These are phyloP conservation scores for Coemansia sp. DNA, from an alignment of 192 early-diverging fungal species.

Conservation along the genomic window DNA sequence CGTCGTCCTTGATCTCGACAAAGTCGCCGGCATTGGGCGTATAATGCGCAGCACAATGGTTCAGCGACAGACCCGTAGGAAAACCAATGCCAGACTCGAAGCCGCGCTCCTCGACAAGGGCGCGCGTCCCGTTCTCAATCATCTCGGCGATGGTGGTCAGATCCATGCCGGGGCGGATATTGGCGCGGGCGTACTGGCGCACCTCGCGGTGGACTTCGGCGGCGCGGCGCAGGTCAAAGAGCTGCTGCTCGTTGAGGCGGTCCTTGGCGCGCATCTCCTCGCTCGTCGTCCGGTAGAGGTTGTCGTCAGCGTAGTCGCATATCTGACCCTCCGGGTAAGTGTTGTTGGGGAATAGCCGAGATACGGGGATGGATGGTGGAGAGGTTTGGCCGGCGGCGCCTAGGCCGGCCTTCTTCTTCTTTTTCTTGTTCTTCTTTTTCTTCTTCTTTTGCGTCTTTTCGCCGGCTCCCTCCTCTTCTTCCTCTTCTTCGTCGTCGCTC, in stretches of 20 bases:
- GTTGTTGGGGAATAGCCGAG: constrained; percentile 75
- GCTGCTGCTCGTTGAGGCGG: constrained; percentile 65
- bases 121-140: constrained; percentile 94
- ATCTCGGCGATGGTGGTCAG: constrained; percentile 90
- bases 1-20: constrained; percentile 82
- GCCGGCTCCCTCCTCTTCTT: constrained; percentile 9
- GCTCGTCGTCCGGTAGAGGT: constrained; percentile 82
- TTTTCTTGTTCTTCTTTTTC: constrained; percentile 66
- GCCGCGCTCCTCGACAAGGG: constrained; percentile 83
- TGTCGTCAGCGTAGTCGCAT: constrained; percentile 85
- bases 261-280: constrained; percentile 92
- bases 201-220: constrained; percentile 97
- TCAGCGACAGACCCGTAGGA: constrained; percentile 91
- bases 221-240: constrained; percentile 80
- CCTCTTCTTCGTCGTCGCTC: constrained; percentile 11
- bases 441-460: constrained; percentile 19
- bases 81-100: constrained; percentile 88
- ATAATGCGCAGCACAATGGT: constrained; percentile 96
- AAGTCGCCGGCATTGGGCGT: constrained; percentile 97
- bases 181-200: constrained; percentile 73
- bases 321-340: constrained; percentile 83
- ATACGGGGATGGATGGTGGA: constrained; percentile 73
- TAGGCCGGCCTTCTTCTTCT: constrained; percentile 56
- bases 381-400: constrained; percentile 59
- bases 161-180: constrained; percentile 92